Conservation (phyloP, 2,329 filamentous ascomycete genomes). For the Talaromyces sp. region DNA sequence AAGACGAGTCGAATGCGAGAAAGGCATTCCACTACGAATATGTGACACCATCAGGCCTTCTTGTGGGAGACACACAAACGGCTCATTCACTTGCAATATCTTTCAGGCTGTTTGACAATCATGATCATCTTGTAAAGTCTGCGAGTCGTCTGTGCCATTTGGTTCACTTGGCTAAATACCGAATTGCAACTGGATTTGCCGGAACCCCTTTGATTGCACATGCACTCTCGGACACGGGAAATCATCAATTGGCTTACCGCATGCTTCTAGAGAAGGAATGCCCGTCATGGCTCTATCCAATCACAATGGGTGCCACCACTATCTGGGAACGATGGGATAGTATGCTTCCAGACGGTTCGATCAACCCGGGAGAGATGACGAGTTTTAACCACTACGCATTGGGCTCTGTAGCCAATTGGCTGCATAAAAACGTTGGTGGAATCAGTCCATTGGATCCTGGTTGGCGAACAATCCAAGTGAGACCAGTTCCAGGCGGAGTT, state of each 20-base stretch:
- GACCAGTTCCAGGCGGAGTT: too few relatives aligned
- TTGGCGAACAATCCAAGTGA: too few relatives aligned
- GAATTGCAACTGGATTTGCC: slow-evolving; percentile 36
- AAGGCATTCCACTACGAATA: slow-evolving; percentile 30
- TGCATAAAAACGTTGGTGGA: slow-evolving; percentile 35
- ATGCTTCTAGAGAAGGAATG: slow-evolving; percentile 32
- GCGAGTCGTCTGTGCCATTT: slow-evolving; percentile 1
- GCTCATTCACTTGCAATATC: slow-evolving; percentile 27
- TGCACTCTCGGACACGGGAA: slow-evolving; percentile 24
- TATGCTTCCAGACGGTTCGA: slow-evolving; percentile 35
- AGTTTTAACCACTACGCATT: slow-evolving; percentile 45
- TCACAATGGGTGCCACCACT: slow-evolving; percentile 42
- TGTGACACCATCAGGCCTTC: slow-evolving; percentile 26
- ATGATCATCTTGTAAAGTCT: slow-evolving; percentile 13
- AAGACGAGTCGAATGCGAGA: slow-evolving; percentile 15
- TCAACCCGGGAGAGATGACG: slow-evolving; percentile 44
- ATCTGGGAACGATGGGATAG: slow-evolving; percentile 46
- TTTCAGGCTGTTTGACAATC: background rate
- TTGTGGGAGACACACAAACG: slow-evolving; percentile 34
- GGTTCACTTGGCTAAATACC: slow-evolving; percentile 27
- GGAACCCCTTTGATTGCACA: slow-evolving; percentile 31
- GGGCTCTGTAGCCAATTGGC: slow-evolving; percentile 39
- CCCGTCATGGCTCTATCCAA: slow-evolving; percentile 41
- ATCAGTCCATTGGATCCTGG: too few relatives aligned
- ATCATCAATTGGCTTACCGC: slow-evolving; percentile 31